These are phyloP conservation scores for Yamadazyma diddensiae DNA, from an alignment of 1,139 yeast genomes.

Conservation along the genomic window DNA sequence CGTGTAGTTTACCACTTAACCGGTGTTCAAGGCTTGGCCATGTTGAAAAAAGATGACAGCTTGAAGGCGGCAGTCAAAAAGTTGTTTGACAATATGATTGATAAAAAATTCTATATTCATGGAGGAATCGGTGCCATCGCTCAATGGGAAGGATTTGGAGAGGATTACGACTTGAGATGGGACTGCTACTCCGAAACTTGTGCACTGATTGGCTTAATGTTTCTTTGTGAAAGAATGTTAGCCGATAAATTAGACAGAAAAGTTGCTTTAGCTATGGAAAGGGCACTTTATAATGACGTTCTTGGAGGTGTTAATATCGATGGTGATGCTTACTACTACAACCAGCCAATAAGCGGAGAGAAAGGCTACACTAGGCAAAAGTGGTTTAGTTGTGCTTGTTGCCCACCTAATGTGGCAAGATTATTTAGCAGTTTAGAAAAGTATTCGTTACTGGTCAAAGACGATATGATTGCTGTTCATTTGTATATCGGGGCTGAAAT, in stretches of 20 bases:
- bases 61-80: slow-evolving; percentile 13
- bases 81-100: slow-evolving; percentile 19
- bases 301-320: slow-evolving; percentile 18
- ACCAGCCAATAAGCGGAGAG: slow-evolving; percentile 16
- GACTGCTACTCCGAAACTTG: slow-evolving; percentile 22
- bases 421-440: slow-evolving; percentile 17
- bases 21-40: slow-evolving; percentile 17
- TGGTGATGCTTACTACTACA: slow-evolving; percentile 17
- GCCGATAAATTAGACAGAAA: slow-evolving; percentile 10
- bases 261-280: slow-evolving; percentile 16
- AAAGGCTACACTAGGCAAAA: slow-evolving; percentile 14
- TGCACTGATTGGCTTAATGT: slow-evolving; percentile 19
- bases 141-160: slow-evolving; percentile 23
- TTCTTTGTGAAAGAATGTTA: slow-evolving; percentile 15
- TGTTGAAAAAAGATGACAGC: slow-evolving; percentile 11
- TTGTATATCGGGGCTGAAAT: slow-evolving; percentile 15
- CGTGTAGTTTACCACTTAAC: slow-evolving; percentile 16
- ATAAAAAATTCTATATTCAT: slow-evolving; percentile 18
- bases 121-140: slow-evolving; percentile 21
- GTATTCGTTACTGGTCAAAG: slow-evolving; percentile 9
- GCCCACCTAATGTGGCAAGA: slow-evolving; percentile 22
- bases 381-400: slow-evolving; percentile 22
- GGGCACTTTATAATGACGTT: slow-evolving; percentile 17
- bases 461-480: slow-evolving; percentile 11
- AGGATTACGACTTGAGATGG: slow-evolving; percentile 18